Percentiles rank a stretch among this genome's conserved stretches.
phyloP scores from a whole-genome alignment of 2,329 filamentous ascomycete species.

The Aspergillus fructus region DNA sequence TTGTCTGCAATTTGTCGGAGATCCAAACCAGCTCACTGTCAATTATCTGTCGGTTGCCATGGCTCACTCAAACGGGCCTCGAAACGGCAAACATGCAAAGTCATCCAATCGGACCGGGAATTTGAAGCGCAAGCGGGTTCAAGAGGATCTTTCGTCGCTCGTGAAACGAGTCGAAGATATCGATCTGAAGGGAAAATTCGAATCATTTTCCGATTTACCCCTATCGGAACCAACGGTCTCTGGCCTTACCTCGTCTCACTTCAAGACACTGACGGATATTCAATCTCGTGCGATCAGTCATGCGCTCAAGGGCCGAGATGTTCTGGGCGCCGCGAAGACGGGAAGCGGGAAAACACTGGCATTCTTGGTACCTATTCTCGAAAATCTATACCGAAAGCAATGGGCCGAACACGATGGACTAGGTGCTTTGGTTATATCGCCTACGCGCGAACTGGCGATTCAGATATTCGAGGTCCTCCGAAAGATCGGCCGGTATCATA shows the following conservation, averaged over 20 bases:
- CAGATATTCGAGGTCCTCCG: slow-evolving; percentile 95
- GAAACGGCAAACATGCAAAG: slow-evolving; percentile 30
- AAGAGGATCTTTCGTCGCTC: slow-evolving; percentile 45
- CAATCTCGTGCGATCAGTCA: slow-evolving; percentile 86
- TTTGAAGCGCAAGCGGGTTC: slow-evolving; percentile 48
- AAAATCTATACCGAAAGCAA: slow-evolving; percentile 84
- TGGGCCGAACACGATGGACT: slow-evolving; percentile 91
- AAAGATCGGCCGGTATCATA: slow-evolving; percentile 84
- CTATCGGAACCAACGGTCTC: slow-evolving; percentile 76
- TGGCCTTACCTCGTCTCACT: slow-evolving; percentile 83
- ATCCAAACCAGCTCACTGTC: background rate
- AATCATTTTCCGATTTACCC: slow-evolving; percentile 78
- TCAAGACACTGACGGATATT: slow-evolving; percentile 86
- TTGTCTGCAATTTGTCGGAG: background rate
- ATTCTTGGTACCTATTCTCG: slow-evolving; percentile 86
- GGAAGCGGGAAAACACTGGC: slow-evolving; percentile 94
- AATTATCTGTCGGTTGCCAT: slow-evolving; percentile 26
- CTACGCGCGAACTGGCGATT: slow-evolving; percentile 90
- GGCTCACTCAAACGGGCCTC: slow-evolving; percentile 30
- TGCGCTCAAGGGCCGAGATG: slow-evolving; percentile 80
- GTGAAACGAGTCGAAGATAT: slow-evolving; percentile 45
- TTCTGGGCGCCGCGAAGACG: slow-evolving; percentile 92
- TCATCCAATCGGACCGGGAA: slow-evolving; percentile 27
- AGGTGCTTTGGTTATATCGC: slow-evolving; percentile 88
- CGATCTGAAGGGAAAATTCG: slow-evolving; percentile 51